Conservation (phyloP, 2,329 filamentous ascomycete species). For the Colletotrichum zoysiae region DNA sequence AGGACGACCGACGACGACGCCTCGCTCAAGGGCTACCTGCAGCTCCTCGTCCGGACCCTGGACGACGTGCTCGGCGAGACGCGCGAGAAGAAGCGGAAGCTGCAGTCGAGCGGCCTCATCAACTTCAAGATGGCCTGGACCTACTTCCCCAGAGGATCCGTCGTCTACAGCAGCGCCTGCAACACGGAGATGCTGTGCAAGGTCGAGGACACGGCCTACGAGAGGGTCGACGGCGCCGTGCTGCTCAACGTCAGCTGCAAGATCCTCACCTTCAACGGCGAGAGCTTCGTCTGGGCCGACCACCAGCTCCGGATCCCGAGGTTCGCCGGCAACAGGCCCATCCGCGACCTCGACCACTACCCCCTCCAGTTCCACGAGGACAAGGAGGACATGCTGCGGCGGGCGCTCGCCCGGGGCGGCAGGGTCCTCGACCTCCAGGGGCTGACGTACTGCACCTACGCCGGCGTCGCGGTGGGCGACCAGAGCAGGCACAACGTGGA, state of each 20-base stretch:
- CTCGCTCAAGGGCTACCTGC: constrained; percentile 53
- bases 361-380: constrained; percentile 52
- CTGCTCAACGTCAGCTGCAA: constrained; percentile 49
- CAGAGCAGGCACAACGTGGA: constrained; percentile 55
- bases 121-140: constrained; percentile 60
- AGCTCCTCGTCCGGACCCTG: constrained; percentile 56
- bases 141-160: constrained; percentile 55
- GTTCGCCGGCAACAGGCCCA: constrained; percentile 57
- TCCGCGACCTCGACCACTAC: constrained; percentile 55
- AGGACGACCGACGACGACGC: constrained; percentile 45
- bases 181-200: constrained; percentile 58
- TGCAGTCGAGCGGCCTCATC: constrained; percentile 55
- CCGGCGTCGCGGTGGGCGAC: constrained; percentile 53
- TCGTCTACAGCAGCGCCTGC: constrained; percentile 54
- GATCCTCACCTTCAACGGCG: constrained; percentile 55
- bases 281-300: constrained; percentile 56
- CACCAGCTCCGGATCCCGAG: constrained; percentile 47
- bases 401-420: constrained; percentile 52
- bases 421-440: constrained; percentile 58
- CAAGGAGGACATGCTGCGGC: constrained; percentile 46
- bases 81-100: constrained; percentile 51
- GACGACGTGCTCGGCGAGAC: constrained; percentile 59
- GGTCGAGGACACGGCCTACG: constrained; percentile 52
- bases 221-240: constrained; percentile 21
- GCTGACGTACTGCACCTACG: constrained; percentile 57